Conservation (phyloP, 805 yeast species). For the Myxozyma vanderwaltii region DNA sequence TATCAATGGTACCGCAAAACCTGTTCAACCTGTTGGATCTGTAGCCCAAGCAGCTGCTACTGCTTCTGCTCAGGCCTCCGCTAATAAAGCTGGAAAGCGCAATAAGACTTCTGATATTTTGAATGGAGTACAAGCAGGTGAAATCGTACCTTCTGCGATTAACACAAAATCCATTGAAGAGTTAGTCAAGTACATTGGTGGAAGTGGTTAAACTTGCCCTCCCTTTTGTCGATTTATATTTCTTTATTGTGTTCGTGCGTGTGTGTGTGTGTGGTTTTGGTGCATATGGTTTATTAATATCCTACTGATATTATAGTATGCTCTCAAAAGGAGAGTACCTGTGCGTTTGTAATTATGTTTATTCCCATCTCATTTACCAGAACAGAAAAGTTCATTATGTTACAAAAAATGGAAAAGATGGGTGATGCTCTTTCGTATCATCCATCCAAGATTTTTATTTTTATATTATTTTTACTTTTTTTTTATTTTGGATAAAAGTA, state of each 20-base stretch:
- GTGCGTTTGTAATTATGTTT: conserved; percentile 2
- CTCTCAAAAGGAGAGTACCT: too few species aligned
- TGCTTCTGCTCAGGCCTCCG: conserved; percentile 38
- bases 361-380: conserved; percentile 7
- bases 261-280: too few species aligned
- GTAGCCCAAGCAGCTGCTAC: conserved; percentile 32
- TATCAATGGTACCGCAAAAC: conserved; percentile 11
- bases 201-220: conserved; percentile 38
- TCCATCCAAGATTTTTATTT: too few species aligned
- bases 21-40: conserved; percentile 1
- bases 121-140: background rate
- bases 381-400: too few species aligned
- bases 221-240: too few species aligned
- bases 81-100: conserved; percentile 35
- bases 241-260: too few species aligned
- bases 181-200: conserved; percentile 70
- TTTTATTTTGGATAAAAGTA: too few species aligned
- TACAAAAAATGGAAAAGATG: too few species aligned
- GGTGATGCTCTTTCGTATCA: too few species aligned
- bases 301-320: too few species aligned
- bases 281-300: too few species aligned
- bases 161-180: conserved; percentile 65
- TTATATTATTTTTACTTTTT: too few species aligned
- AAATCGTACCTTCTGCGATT: conserved; percentile 35
- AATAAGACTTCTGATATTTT: conserved; percentile 17